Base-by-base conservation (phyloP, 2,329 filamentous ascomycete species). In the Colletotrichum paranaense region DNA sequence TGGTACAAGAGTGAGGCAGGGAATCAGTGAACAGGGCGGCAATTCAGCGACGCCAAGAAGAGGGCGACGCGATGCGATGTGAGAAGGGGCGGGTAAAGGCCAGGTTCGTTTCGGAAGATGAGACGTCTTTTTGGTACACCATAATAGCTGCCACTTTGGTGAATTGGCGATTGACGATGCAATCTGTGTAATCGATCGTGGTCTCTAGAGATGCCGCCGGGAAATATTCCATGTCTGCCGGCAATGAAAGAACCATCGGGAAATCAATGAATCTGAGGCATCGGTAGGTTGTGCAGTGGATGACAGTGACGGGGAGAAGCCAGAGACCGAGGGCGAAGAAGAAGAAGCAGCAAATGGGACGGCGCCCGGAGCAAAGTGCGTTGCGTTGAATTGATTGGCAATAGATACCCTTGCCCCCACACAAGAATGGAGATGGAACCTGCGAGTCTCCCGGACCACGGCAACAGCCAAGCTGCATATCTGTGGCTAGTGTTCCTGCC, bases 381-480 rank as follows among this genome's bases (percentile, higher is more conserved):
- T 52, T 73, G 71, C 60, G 71, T 62, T 62, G 28, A 62, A 57
- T 70, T 73, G 71, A 73, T 73, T 70, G 71, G 60, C 58, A 62
- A 66, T 53, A 73, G 67, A 70, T 73, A 66, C 30, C 55, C 67
- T 57, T 70, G 22, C 56, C 35, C 8, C 71, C 71, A 72, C 30
- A 56, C 9, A 55, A 55, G 11, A 22, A 22, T 32, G 58, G 32
- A 35, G 32, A 35, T n/a, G 28, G 49, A 12, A 35, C 26, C 19
- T 66, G 67, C 67, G 64, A 56, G 66, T 73, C 55, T 70, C 60
- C 69, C 65, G 58, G 69, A 26, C 65, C 64, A 58, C 69, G 69
- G 69, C 69, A 68, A 62, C 49, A 62, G 26, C 22, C 26, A 56
- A 59, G 67, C 26, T 70, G 56, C 55, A 65, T 57, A 62, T 70